Base-by-base conservation (phyloP, 2,329 filamentous ascomycete species). In the Tolypocladium ophioglossoides region DNA sequence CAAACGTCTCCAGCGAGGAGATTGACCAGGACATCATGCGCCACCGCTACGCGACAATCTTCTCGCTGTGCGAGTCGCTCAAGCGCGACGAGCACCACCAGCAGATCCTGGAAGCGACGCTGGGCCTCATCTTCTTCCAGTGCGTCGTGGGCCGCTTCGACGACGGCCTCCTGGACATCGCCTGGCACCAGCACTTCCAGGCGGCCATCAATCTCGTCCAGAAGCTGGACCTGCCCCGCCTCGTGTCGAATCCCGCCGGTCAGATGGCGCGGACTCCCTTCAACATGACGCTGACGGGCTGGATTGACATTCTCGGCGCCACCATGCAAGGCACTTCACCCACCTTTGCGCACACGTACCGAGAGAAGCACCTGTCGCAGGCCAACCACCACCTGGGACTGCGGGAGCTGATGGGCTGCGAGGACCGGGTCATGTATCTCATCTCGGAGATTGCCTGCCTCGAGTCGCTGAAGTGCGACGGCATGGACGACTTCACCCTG, bases 391-490 rank as follows among this genome's bases (percentile, higher is more conserved):
- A 77, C 54, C 76, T 85, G 16, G 94, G 94, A 12, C 80, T 99
- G 39, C 85, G 87, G 52, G 91, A 95, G 74, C 80, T 97, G 52
- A 97, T 97, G 91, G 94, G 94, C 62, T 97, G 94, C 70, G 92
- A 97, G 59, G 94, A 99, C 72, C 84, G 85, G 24, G 87, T 97
- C 72, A 96, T 99, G 91, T 97, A 96, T 70, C 78, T 97, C 63
- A 95, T 99, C 68, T 95, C 91, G 2, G 94, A 99, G 73, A 96
- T 97, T 63, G 89, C 92, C 53, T 97, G 94, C 71, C 83, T 99
- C 52, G 94, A 97, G 69, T 87, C 89, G 4, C 82, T 96, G 59
- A 95, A 94, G 77, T 74, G 78, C 40, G 83, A 87, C 56, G 88
- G 87, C 62, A 90, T 94, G 74, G 88, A 95, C 62, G 86, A 94